These are phyloP conservation scores for Aspergillus ochraceus DNA, from an alignment of 2,329 filamentous ascomycete species.

Conservation along the genomic window DNA sequence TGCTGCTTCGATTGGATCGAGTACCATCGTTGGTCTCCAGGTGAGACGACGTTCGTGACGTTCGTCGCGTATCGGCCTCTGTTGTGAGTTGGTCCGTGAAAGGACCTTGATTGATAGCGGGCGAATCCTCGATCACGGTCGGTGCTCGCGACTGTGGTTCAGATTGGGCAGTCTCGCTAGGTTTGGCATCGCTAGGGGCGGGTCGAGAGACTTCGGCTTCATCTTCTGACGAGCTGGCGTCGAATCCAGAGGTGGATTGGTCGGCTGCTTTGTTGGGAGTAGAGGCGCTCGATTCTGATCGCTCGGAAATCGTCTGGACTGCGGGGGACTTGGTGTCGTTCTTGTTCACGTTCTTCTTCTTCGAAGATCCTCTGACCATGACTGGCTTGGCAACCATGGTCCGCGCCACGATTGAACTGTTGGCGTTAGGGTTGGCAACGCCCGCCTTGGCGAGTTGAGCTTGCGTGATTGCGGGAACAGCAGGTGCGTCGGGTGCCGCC, in stretches of 20 bases:
- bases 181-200: constrained; percentile 13
- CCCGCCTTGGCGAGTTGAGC: constrained; percentile 43
- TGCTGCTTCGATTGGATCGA: constrained; percentile 34
- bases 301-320: constrained; percentile 21
- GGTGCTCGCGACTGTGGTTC: constrained; percentile 21
- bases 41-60: constrained; percentile 22
- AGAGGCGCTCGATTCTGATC: constrained; percentile 14
- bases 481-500: constrained; percentile 55
- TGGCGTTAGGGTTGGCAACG: constrained; percentile 30
- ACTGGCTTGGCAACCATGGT: constrained; percentile 46
- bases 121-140: constrained; percentile 31
- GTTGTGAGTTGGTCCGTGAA: constrained; percentile 29
- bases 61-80: constrained; percentile 20
- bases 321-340: constrained; percentile 15
- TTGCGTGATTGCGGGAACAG: constrained; percentile 68
- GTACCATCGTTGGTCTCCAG: constrained; percentile 18
- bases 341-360: constrained; percentile 34
- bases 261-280: constrained; percentile 18
- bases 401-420: constrained; percentile 47
- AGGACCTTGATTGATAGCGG: constrained; percentile 26
- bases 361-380: constrained; percentile 41
- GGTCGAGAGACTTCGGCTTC: constrained; percentile 19
- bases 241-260: constrained; percentile 32
- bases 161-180: constrained; percentile 22
- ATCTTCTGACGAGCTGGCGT: constrained; percentile 35